phyloP scores from a whole-genome alignment of 2,329 filamentous ascomycete species.

The Myriosclerotinia scirpicola region DNA sequence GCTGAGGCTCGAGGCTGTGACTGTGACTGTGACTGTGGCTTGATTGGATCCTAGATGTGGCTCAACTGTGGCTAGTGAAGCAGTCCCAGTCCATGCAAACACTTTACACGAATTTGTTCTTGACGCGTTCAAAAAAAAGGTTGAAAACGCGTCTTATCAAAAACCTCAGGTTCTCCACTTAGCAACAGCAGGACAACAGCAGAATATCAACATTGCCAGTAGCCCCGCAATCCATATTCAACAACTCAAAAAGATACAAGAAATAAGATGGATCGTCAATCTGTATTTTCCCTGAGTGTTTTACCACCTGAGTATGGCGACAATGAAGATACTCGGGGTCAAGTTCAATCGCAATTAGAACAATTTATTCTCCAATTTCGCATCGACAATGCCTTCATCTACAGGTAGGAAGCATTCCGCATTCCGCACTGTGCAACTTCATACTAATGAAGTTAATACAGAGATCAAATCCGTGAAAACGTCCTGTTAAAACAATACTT shows the following conservation, averaged over 20 bases:
- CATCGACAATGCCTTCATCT: slow-evolving; percentile 91
- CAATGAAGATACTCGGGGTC: slow-evolving; percentile 62
- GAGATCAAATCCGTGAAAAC: slow-evolving; percentile 95
- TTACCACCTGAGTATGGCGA: slow-evolving; percentile 67
- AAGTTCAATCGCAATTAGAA: slow-evolving; percentile 77
- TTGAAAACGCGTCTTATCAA: slow-evolving; percentile 23
- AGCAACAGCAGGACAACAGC: slow-evolving; percentile 20
- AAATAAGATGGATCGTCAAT: slow-evolving; percentile 75
- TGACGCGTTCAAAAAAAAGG: slow-evolving; percentile 25
- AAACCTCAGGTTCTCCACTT: slow-evolving; percentile 18
- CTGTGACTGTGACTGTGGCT: neutral
- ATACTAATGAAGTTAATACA: slow-evolving; percentile 45
- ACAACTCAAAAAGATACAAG: slow-evolving; percentile 9
- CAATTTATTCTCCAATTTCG: slow-evolving; percentile 93
- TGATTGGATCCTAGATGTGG: neutral
- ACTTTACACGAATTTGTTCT: slow-evolving; percentile 25
- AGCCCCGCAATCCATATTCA: slow-evolving; percentile 13
- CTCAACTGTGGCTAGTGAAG: neutral
- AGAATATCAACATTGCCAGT: slow-evolving; percentile 7
- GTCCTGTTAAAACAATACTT: slow-evolving; percentile 91
- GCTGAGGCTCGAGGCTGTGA: slow-evolving; percentile 18
- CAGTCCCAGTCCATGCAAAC: slow-evolving; percentile 14
- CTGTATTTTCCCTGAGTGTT: slow-evolving; percentile 81
- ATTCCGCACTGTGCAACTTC: neutral
- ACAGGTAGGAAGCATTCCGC: slow-evolving; percentile 61